phyloP scores from a whole-genome alignment of 164 flowering plant genomes.

The Tetracentron sinense region DNA sequence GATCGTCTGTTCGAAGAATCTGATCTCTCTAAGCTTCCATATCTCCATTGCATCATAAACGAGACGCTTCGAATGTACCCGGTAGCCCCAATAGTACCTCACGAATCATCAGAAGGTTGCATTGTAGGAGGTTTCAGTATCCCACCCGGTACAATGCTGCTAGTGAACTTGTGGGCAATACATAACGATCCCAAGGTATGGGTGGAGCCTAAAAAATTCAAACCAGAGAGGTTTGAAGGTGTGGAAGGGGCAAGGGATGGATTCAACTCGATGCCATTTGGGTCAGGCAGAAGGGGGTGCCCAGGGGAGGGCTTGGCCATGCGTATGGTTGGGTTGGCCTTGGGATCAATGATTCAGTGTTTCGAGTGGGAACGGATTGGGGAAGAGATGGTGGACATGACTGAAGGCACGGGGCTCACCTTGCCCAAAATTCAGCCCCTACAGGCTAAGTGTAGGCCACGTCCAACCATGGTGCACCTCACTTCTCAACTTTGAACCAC shows the following conservation, averaged over 20 bases:
- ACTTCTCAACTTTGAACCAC: conserved; percentile 8
- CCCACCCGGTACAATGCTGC: conserved; percentile 22
- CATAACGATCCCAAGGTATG: too few species aligned
- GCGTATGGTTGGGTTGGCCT: conserved; percentile 15
- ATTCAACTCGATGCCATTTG: conserved; percentile 25
- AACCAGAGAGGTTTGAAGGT: too few species aligned
- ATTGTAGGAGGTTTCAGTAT: conserved; percentile 24
- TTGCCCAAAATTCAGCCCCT: conserved; percentile 23
- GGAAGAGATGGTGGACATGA: too few species aligned
- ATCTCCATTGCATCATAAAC: too few species aligned
- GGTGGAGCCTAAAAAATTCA: too few species aligned
- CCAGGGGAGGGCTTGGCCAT: conserved; percentile 26
- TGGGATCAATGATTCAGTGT: conserved; percentile 28
- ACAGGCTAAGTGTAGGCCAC: conserved; percentile 21
- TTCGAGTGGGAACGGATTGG: too few species aligned
- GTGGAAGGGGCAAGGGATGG: conserved; percentile 12
- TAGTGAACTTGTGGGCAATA: conserved; percentile 30
- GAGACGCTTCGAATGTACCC: too few species aligned
- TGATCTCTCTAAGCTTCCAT: too few species aligned
- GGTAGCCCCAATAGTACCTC: conserved; percentile 22
- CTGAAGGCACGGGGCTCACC: conserved; percentile 17
- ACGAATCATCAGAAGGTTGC: conserved; percentile 17
- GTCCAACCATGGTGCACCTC: conserved; percentile 2
- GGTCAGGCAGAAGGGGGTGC: too few species aligned
- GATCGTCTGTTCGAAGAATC: conserved; percentile 20